phyloP scores from a whole-genome alignment of 306 rosid genomes.

The Astragalus membranaceus region DNA sequence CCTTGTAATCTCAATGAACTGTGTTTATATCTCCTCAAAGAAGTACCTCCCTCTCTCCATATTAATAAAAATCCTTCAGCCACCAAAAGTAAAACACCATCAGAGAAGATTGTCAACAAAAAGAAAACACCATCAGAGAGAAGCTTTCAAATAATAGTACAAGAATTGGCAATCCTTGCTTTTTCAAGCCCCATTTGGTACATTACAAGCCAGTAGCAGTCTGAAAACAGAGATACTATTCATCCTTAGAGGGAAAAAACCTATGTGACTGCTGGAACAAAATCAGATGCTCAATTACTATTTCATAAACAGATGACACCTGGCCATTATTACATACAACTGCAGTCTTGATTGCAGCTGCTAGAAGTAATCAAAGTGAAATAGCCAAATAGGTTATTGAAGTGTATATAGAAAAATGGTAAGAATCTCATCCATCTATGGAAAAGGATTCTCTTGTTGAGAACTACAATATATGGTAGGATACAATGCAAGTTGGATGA shows the following conservation, averaged over 20 bases:
- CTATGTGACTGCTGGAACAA: not conserved
- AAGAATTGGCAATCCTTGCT: not conserved
- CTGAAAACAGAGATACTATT: not conserved
- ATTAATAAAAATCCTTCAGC: too few species aligned
- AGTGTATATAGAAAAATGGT: conserved; percentile 18
- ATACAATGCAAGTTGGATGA: conserved; percentile 3
- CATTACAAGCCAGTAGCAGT: not conserved
- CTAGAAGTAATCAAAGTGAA: conserved; percentile 8
- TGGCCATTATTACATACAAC: conserved; percentile 33
- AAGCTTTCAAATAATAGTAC: not conserved
- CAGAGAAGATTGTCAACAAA: too few species aligned
- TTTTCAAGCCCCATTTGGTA: not conserved
- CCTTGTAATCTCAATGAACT: too few species aligned
- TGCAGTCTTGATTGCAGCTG: conserved; percentile 24
- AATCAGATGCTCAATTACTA: conserved; percentile 4
- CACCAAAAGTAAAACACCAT: too few species aligned
- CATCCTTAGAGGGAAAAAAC: not conserved
- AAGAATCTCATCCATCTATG: conserved; percentile 29
- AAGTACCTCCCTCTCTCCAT: too few species aligned
- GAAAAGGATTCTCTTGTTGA: conserved; percentile 20
- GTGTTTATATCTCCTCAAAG: too few species aligned
- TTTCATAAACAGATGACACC: conserved; percentile 22
- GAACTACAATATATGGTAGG: conserved; percentile 6
- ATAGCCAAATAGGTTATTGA: not conserved
- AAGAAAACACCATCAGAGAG: too few species aligned